Percentiles rank a stretch among this genome's conserved stretches.
Evolutionary conservation across 2,329 filamentous ascomycete species (phyloP).

Genomic region (Trichoderma citrinoviride): DNA sequence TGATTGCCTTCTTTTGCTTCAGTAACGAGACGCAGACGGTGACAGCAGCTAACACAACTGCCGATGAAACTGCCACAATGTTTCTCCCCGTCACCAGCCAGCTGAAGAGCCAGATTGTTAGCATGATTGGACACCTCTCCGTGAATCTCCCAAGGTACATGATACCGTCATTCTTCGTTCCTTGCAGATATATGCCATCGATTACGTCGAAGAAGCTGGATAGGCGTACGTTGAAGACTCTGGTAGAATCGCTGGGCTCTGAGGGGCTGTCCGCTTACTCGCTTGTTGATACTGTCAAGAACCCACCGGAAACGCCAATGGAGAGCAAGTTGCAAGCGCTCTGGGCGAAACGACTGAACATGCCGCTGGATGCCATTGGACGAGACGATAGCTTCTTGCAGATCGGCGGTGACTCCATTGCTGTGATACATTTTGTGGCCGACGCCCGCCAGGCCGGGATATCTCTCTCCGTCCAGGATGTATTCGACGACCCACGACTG

Average conservation of each 20-base stretch:
- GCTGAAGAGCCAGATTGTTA: background rate
- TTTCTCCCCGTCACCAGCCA: background rate
- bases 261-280: slow-evolving; percentile 6
- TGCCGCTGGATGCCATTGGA: slow-evolving; percentile 14
- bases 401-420: slow-evolving; percentile 22
- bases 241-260: background rate
- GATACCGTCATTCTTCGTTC: slow-evolving; percentile 12
- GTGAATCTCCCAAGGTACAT: slow-evolving; percentile 11
- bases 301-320: slow-evolving; percentile 2
- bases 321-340: slow-evolving; percentile 14
- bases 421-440: slow-evolving; percentile 14
- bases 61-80: background rate
- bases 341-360: slow-evolving; percentile 16
- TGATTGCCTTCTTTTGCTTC: slow-evolving; percentile 18
- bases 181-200: slow-evolving; percentile 17
- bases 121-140: slow-evolving; percentile 1
- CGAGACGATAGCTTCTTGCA: slow-evolving; percentile 20
- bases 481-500: slow-evolving; percentile 11
- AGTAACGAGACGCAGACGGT: background rate
- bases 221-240: background rate
- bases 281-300: background rate
- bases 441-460: slow-evolving; percentile 2
- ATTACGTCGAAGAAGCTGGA: slow-evolving; percentile 11
- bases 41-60: background rate
- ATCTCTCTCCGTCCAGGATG: background rate